Evolutionary conservation across 2,329 filamentous ascomycete genomes (phyloP).

Genomic region (Emmonsiellopsis sp.): DNA sequence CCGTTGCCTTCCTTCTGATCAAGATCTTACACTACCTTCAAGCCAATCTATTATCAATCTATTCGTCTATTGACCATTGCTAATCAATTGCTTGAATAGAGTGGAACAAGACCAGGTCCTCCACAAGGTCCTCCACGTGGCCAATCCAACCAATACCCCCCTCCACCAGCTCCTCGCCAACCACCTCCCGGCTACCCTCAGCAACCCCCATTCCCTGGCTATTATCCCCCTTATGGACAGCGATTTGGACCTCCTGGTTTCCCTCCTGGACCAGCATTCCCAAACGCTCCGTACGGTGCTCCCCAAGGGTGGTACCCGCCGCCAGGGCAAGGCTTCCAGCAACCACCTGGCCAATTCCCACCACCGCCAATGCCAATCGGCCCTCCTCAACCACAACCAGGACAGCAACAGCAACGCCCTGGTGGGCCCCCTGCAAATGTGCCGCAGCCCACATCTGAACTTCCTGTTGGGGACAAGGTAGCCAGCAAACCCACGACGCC

Average conservation of each 20-base stretch:
- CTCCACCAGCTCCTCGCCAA: slow-evolving; percentile 26
- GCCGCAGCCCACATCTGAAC: slow-evolving; percentile 34
- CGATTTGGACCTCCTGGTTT: slow-evolving; percentile 41
- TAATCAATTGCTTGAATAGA: slow-evolving; percentile 23
- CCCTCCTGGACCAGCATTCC: slow-evolving; percentile 54
- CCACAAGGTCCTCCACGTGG: slow-evolving; percentile 29
- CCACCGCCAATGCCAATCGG: slow-evolving; percentile 51
- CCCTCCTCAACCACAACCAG: slow-evolving; percentile 40
- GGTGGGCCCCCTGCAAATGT: slow-evolving; percentile 20
- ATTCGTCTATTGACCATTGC: background rate
- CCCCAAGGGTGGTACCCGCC: slow-evolving; percentile 69
- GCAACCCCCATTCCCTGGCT: slow-evolving; percentile 35
- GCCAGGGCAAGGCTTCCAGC: slow-evolving; percentile 65
- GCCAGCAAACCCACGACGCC: slow-evolving; percentile 26
- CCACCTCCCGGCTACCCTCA: slow-evolving; percentile 32
- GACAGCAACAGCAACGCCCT: slow-evolving; percentile 23
- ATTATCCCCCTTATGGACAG: slow-evolving; percentile 38
- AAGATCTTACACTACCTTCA: slow-evolving; percentile 10
- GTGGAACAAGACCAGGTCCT: slow-evolving; percentile 34
- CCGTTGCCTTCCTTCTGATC: slow-evolving; percentile 99
- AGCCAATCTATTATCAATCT: background rate
- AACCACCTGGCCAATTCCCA: slow-evolving; percentile 56
- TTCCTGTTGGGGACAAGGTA: slow-evolving; percentile 32
- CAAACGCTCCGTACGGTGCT: slow-evolving; percentile 68
- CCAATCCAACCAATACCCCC: slow-evolving; percentile 34